Conservation (phyloP, 1,284 basidiomycete genomes). For the Cryptococcus jaspeensis region DNA sequence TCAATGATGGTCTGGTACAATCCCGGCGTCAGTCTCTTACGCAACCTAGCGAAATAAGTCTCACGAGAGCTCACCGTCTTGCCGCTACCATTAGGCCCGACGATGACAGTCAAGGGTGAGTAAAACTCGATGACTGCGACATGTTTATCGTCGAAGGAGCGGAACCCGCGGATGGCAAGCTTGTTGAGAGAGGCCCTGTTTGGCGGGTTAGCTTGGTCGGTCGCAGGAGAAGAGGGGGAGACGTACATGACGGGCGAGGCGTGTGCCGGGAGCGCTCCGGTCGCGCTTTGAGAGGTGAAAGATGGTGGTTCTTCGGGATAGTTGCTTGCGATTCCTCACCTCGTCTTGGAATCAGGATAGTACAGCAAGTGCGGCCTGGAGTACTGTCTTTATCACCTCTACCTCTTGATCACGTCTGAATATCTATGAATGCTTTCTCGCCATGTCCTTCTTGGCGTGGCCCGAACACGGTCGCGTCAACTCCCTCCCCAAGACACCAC, state of each 20-base stretch:
- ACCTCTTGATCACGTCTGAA: neutral
- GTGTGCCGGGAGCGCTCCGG: too few relatives aligned
- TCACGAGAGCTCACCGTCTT: conserved; percentile 65
- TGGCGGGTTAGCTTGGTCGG: neutral
- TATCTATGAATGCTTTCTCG: too few relatives aligned
- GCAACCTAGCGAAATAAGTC: neutral
- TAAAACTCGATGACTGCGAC: conserved; percentile 96
- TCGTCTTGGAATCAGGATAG: too few relatives aligned
- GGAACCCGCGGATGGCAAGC: conserved; percentile 71
- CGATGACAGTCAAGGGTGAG: conserved; percentile 95
- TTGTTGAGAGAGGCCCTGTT: conserved; percentile 82
- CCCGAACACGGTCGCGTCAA: conserved; percentile 1
- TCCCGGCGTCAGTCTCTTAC: neutral
- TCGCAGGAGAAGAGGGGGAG: neutral
- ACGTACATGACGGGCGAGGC: neutral
- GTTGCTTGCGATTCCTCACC: too few relatives aligned
- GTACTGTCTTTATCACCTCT: too few relatives aligned
- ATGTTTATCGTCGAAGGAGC: conserved; percentile 89
- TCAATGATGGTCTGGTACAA: conserved; percentile 80
- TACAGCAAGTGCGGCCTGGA: too few relatives aligned
- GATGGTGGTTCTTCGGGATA: too few relatives aligned
- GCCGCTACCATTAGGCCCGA: conserved; percentile 96
- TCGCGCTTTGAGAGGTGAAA: too few relatives aligned
- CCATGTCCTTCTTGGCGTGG: neutral
- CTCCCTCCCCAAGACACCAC: neutral